phyloP scores from a whole-genome alignment of 345 rosid species.

The Anacardium occidentale region DNA sequence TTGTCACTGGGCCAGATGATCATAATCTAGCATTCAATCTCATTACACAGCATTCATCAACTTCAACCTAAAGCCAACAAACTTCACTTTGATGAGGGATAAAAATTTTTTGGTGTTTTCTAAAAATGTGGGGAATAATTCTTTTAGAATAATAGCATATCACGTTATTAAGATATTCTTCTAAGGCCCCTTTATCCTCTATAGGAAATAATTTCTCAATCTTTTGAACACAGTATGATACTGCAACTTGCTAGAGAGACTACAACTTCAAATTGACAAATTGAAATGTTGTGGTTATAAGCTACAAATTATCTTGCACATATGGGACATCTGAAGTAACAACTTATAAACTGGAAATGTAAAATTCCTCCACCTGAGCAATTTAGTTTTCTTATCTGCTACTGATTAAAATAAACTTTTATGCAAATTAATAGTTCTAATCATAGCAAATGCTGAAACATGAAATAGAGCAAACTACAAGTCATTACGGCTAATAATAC shows the following conservation, averaged over 20 bases:
- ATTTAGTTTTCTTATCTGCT: not conserved
- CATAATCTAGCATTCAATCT: conserved; percentile 1
- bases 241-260: not conserved
- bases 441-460: not conserved
- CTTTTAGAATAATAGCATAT: not conserved
- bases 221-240: not conserved
- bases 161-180: not conserved
- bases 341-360: not conserved
- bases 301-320: not conserved
- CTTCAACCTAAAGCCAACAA: not conserved
- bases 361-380: not conserved
- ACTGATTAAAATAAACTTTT: not conserved
- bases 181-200: not conserved
- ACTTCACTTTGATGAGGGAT: not conserved
- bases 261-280: not conserved
- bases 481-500: not conserved
- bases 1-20: not conserved
- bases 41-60: not conserved
- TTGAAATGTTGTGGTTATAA: not conserved
- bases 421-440: not conserved
- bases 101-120: too few relatives aligned
- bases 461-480: not conserved
- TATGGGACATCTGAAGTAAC: not conserved
- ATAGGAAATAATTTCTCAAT: not conserved
- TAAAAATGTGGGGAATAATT: not conserved